A percentile compares a stretch with the other conserved stretches of the same genome.
These are phyloP conservation scores for Trypanosoma platydactyli DNA, from an alignment of 208 protist genomes.

Conservation along the genomic window DNA sequence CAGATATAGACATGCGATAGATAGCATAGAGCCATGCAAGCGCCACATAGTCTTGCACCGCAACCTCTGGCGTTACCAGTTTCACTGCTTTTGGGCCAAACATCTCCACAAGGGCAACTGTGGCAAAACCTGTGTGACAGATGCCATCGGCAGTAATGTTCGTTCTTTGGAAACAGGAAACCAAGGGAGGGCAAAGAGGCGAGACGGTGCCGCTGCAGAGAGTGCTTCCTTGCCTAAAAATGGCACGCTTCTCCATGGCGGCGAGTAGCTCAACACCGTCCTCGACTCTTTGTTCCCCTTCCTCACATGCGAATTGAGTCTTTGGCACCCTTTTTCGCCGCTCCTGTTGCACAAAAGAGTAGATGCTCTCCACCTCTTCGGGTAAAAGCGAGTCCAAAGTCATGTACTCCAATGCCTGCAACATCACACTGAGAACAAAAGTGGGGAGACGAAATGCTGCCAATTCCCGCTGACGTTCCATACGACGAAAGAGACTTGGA, in stretches of 20 bases:
- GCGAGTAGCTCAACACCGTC: background rate
- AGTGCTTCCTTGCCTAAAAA: background rate
- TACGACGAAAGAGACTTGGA: conserved; percentile 20
- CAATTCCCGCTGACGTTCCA: conserved; percentile 26
- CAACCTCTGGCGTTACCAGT: conserved; percentile 13
- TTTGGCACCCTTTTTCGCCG: background rate
- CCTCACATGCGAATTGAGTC: background rate
- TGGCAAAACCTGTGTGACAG: background rate
- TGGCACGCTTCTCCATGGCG: conserved; percentile 20
- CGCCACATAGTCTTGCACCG: conserved; percentile 1
- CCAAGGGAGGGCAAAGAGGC: background rate
- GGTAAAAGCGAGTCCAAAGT: conserved; percentile 1
- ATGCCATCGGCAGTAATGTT: background rate
- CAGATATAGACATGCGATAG: conserved; percentile 29
- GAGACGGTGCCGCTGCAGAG: background rate
- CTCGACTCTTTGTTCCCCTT: background rate
- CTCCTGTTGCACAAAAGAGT: conserved; percentile 23
- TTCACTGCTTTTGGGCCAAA: conserved; percentile 16
- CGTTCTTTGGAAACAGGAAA: no score
- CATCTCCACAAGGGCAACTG: conserved; percentile 15
- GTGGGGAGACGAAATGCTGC: conserved; percentile 24
- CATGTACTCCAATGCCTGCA: conserved; percentile 19
- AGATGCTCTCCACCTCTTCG: conserved; percentile 11
- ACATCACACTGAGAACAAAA: conserved; percentile 16
- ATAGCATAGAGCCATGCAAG: conserved; percentile 31